Evolutionary conservation across 2,329 filamentous ascomycete genomes (phyloP), one percentile per base, ranked within the genome.

Genomic region (Hypoxylon rubiginosum): DNA sequence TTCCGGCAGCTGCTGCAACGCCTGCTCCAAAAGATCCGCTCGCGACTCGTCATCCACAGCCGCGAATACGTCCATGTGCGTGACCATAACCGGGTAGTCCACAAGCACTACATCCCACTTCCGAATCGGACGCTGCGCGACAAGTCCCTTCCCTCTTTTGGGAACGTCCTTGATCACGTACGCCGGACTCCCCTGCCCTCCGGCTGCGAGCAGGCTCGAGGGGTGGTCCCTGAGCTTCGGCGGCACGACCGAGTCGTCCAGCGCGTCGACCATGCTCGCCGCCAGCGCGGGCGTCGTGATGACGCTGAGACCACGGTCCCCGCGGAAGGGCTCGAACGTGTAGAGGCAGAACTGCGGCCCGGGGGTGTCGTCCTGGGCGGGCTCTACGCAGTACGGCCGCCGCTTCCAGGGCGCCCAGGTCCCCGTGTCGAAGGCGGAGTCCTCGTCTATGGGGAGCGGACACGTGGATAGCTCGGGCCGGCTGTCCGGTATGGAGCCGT

Each of bases 351-450:
- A 69, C 48, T 62, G 19, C 4, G 67, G 67, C 32, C 54, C 64
- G 2, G 49, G 41, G 10, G 41, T 30, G 21, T 67, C 61, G 15
- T 46, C 41, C 10, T 56, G 43, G 21, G 62, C 57, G 3, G 67
- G 64, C 32, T 67, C 67, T 49, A 69, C 48, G 32, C 64, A 69
- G 56, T 69, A 67, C 4, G 67, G 67, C 4, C 67, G 67, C 10
- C 55, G 46, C 32, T 65, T 67, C 64, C 67, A 69, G 3, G 67
- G 64, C 2, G 48, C 49, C 61, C 61, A 69, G 3, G 28, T 41
- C 8, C 67, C 67, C 4, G 45, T 60, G 21, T 69, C 67, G n/a
- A 60, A 56, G 1, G 55, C 64, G 1, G 61, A 60, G 1, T 69
- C 64, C 39, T 67, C 67, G 15, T 69, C 64, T 58, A 67, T n/a